Evolutionary conservation across 805 yeast genomes (phyloP).

Genomic region (Yarrowia deformans): DNA sequence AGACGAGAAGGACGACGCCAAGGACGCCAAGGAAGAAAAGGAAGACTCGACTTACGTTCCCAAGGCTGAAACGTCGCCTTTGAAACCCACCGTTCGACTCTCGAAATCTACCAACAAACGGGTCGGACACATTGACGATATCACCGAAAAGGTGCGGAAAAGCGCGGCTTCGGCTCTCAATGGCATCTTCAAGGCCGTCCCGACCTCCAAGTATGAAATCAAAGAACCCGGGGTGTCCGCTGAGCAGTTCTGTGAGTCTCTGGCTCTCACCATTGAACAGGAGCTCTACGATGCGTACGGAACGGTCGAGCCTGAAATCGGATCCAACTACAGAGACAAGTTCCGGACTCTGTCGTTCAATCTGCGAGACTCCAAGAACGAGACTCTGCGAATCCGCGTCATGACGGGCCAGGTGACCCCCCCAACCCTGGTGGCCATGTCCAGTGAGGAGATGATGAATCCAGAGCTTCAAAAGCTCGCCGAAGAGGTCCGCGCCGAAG

Average conservation of each 20-base stretch:
- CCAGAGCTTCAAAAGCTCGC: slow-evolving; percentile 77
- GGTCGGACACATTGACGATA: slow-evolving; percentile 37
- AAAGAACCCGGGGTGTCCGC: background rate
- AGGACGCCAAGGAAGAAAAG: background rate
- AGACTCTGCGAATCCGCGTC: slow-evolving; percentile 63
- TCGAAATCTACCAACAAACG: slow-evolving; percentile 25
- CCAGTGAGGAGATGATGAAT: slow-evolving; percentile 77
- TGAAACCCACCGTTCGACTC: background rate
- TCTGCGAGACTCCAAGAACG: slow-evolving; percentile 63
- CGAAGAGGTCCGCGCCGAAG: slow-evolving; percentile 71
- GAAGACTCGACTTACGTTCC: background rate
- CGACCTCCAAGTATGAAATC: background rate
- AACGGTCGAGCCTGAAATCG: slow-evolving; percentile 48
- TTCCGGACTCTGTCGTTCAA: slow-evolving; percentile 71
- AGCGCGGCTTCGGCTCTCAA: slow-evolving; percentile 49
- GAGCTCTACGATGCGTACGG: slow-evolving; percentile 57
- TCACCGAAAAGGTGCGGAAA: slow-evolving; percentile 43
- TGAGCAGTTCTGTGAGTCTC: slow-evolving; percentile 49
- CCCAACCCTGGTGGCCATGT: slow-evolving; percentile 65
- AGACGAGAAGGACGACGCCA: slow-evolving; percentile 39
- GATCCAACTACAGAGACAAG: slow-evolving; percentile 66
- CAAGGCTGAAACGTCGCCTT: background rate
- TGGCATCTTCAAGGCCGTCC: slow-evolving; percentile 11
- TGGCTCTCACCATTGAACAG: slow-evolving; percentile 61
- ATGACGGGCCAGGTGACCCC: slow-evolving; percentile 62